Conservation (phyloP, 805 yeast species). For the Saturnispora diversa region DNA sequence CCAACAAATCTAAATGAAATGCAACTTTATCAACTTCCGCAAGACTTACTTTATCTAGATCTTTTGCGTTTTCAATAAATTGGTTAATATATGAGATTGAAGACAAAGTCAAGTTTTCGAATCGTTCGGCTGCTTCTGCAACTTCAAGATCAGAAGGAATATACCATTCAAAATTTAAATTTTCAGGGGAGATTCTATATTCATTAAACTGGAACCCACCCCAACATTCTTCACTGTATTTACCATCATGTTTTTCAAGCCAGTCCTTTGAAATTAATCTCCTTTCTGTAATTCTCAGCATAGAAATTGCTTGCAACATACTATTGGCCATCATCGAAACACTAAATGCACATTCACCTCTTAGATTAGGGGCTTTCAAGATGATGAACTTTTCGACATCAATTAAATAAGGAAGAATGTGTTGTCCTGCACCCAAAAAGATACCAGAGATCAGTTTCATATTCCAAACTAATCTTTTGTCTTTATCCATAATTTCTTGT, state of each 20-base stretch:
- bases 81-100: conserved; percentile 46
- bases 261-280: conserved; percentile 45
- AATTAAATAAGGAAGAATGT: conserved; percentile 35
- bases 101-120: conserved; percentile 39
- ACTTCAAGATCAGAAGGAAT: conserved; percentile 52
- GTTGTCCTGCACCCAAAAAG: conserved; percentile 56
- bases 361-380: conserved; percentile 32
- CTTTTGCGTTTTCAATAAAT: conserved; percentile 44
- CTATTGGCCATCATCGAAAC: conserved; percentile 55
- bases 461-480: conserved; percentile 66
- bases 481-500: conserved; percentile 64
- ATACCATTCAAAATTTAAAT: conserved; percentile 66
- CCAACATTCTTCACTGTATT: conserved; percentile 50
- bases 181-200: conserved; percentile 39
- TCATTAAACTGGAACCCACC: conserved; percentile 62
- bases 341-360: conserved; percentile 57
- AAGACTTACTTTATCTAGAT: conserved; percentile 22
- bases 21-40: conserved; percentile 21
- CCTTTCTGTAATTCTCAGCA: conserved; percentile 49
- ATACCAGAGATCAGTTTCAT: conserved; percentile 62
- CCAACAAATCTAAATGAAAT: conserved; percentile 21
- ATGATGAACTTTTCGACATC: conserved; percentile 44
- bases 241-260: conserved; percentile 28
- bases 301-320: conserved; percentile 53
- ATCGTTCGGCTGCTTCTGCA: conserved; percentile 51